Evolutionary conservation across 306 rosid species (phyloP).

Genomic region (Lupinus albus): DNA sequence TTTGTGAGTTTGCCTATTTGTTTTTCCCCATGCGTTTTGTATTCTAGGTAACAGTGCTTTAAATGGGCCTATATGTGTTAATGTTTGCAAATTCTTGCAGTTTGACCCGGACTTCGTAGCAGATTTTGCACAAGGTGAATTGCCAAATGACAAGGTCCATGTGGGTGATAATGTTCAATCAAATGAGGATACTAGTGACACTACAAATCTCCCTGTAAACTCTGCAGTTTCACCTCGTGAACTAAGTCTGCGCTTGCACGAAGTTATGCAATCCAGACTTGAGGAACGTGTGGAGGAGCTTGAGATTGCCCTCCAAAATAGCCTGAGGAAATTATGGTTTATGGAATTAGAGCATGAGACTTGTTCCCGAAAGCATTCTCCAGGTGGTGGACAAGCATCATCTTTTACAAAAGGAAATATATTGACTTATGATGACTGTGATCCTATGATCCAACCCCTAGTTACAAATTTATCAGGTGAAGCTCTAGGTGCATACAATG

Average conservation of each 20-base stretch:
- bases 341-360: conserved; percentile 48
- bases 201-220: conserved; percentile 49
- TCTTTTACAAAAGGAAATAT: conserved; percentile 41
- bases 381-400: conserved; percentile 35
- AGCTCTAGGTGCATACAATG: conserved; percentile 61
- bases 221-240: conserved; percentile 76
- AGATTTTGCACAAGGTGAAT: conserved; percentile 68
- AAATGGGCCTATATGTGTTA: conserved; percentile 25
- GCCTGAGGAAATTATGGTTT: conserved; percentile 49
- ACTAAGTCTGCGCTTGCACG: conserved; percentile 70
- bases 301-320: conserved; percentile 68
- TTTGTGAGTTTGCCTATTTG: background rate
- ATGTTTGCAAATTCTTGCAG: conserved; percentile 53
- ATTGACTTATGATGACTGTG: conserved; percentile 37
- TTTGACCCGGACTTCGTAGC: conserved; percentile 61
- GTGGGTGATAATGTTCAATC: conserved; percentile 31
- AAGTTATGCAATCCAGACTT: conserved; percentile 71
- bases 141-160: conserved; percentile 50
- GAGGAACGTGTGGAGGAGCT: conserved; percentile 75
- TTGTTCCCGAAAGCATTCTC: conserved; percentile 36
- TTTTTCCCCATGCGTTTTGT: background rate
- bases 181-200: conserved; percentile 42
- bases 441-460: conserved; percentile 40
- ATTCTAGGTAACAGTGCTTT: background rate
- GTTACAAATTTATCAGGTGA: conserved; percentile 66